Conservation (phyloP, 2,329 filamentous ascomycete species). For the Daldinia eschscholtzii region DNA sequence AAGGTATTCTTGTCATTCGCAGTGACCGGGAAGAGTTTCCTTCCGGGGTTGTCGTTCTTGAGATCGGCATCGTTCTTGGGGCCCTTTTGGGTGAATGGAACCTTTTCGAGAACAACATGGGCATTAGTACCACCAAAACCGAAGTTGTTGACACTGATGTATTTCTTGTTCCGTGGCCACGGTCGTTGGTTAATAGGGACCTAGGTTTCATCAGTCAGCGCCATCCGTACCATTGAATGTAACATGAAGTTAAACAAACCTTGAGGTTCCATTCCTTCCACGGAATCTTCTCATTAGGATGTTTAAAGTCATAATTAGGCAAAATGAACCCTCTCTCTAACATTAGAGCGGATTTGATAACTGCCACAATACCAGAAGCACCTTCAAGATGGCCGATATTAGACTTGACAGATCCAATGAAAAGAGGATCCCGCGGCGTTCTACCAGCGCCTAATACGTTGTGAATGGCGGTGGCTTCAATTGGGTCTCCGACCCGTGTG, state of each 20-base stretch:
- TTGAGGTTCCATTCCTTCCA: constrained; percentile 64
- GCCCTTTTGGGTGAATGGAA: constrained; percentile 54
- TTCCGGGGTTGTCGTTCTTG: constrained; percentile 48
- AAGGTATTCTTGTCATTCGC: constrained; percentile 58
- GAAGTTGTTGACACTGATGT: constrained; percentile 58
- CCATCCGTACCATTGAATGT: neutral
- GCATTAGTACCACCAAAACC: constrained; percentile 52
- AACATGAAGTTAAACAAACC: constrained; percentile 30
- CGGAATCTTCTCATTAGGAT: constrained; percentile 62
- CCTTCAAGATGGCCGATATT: constrained; percentile 67
- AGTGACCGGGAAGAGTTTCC: constrained; percentile 60
- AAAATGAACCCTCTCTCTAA: constrained; percentile 64
- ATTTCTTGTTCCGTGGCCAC: constrained; percentile 63
- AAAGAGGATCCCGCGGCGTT: constrained; percentile 58
- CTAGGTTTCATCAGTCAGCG: constrained; percentile 42
- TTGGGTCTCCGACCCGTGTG: constrained; percentile 67
- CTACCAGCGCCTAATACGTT: constrained; percentile 58
- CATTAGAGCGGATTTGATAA: constrained; percentile 66
- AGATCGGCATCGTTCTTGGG: constrained; percentile 53
- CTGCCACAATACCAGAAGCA: constrained; percentile 63
- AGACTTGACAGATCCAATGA: constrained; percentile 61
- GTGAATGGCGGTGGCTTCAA: constrained; percentile 64
- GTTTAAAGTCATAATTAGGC: constrained; percentile 64
- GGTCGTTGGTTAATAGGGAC: constrained; percentile 59
- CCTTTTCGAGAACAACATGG: constrained; percentile 50